Percentiles rank a stretch among this genome's conserved stretches.
These are phyloP conservation scores for Cenchrus americanus DNA, from an alignment of 176 grass and related monocot genomes.

Conservation along the genomic window DNA sequence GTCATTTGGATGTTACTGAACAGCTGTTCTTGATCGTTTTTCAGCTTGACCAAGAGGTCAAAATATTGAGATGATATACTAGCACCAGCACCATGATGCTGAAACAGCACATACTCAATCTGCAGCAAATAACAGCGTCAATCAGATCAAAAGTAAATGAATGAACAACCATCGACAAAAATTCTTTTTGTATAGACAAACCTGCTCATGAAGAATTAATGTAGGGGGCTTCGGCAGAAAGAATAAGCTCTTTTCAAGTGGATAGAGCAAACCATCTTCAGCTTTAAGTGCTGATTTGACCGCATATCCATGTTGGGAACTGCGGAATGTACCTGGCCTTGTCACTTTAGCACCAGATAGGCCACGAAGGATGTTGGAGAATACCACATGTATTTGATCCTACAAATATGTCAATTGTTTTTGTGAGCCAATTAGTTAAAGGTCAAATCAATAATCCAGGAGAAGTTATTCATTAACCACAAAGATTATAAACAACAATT, in stretches of 20 bases:
- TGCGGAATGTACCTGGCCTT: constrained; percentile 75
- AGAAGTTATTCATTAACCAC: neutral
- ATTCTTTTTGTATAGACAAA: constrained; percentile 27
- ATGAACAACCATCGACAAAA: neutral
- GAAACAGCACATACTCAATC: constrained; percentile 81
- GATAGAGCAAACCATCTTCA: constrained; percentile 96
- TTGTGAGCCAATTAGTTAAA: neutral
- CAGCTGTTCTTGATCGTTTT: constrained; percentile 78
- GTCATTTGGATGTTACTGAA: constrained; percentile 88
- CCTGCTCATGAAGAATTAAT: constrained; percentile 94
- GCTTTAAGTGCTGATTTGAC: constrained; percentile 99
- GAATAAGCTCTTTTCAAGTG: constrained; percentile 97
- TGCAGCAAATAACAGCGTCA: constrained; percentile 26
- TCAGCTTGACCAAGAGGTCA: constrained; percentile 73
- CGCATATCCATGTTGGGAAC: constrained; percentile 84
- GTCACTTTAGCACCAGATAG: constrained; percentile 93
- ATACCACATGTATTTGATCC: constrained; percentile 83
- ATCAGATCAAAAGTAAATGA: neutral
- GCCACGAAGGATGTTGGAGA: constrained; percentile 76
- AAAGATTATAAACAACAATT: neutral
- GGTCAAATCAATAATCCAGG: neutral
- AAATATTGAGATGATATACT: constrained; percentile 84
- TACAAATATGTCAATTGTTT: constrained; percentile 36
- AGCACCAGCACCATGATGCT: constrained; percentile 70
- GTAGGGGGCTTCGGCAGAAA: constrained; percentile 97